Base-by-base conservation (phyloP, 768 basidiomycete genomes). In the Heimioporus sp. region DNA sequence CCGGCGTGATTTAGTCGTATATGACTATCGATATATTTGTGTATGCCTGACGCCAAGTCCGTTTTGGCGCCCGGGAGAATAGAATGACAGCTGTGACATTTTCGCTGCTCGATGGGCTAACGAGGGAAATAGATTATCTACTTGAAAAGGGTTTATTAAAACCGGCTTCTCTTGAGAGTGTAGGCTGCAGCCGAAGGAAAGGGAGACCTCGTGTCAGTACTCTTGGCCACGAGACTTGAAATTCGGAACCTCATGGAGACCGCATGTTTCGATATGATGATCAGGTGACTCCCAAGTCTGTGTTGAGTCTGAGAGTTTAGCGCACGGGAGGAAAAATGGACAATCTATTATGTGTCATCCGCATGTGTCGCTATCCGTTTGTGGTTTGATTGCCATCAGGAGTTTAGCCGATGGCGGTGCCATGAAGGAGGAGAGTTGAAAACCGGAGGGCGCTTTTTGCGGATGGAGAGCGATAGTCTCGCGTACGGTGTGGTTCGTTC, bases 231-330 rank as follows among this genome's bases (percentile, higher is more conserved):
- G 55, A 37, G 56, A 50, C 40, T 48, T 45, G 56, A 58, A 47
- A 54, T 54, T 54, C 34, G 57, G 30, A 46, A 51, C 64, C 61
- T 59, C 66, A 54, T 66, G 66, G 46, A 32, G 21, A 20, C 51
- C 64, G 50, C 63, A 61, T 66, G 63, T 54, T 30, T 10, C 36
- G 55, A 60, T 60, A 45, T 51, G 56, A 57, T 51, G 38, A 46
- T 65, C 57, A 63, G 51, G 51, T 56, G 57, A 59, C 52, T 34
- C 36, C 4, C 40, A 19, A 36, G 49, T 56, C 16, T 32, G 34
- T 52, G 44, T 56, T 38, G 49, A 43, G 49, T 58, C 47, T 52
- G 49, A 47, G 36, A 11, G 46, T 47, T 38, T 19, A 17, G 43
- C 32, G 13, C n/a, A n/a, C 43, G 11, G 21, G 28, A 48, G 45